Conservation (phyloP, 495 filamentous ascomycete species). For the Penicillium mononematosum region DNA sequence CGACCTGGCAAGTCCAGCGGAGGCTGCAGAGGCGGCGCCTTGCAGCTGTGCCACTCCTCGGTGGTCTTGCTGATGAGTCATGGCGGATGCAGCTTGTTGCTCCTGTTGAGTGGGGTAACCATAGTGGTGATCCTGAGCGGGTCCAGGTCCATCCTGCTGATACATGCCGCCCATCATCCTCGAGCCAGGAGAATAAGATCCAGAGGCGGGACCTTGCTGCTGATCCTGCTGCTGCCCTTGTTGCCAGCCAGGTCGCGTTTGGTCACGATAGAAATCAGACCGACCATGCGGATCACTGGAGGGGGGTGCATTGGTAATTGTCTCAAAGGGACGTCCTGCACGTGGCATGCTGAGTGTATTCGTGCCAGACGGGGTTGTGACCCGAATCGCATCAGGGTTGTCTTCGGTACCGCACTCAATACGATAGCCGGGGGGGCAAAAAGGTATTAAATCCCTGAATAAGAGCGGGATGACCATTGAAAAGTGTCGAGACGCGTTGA, state of each 20-base stretch:
- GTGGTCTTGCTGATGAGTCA: conserved; percentile 75
- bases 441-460: conserved; percentile 99
- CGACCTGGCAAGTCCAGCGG: conserved; percentile 44
- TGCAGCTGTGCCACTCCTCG: conserved; percentile 77
- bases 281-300: conserved; percentile 37
- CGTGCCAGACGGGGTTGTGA: conserved; percentile 92
- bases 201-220: conserved; percentile 44
- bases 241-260: conserved; percentile 48
- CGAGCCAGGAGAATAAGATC: conserved; percentile 47
- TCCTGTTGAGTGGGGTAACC: conserved; percentile 49
- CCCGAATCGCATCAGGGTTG: conserved; percentile 91
- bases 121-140: conserved; percentile 44
- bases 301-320: conserved; percentile 36
- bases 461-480: conserved; percentile 92
- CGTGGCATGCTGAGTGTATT: conserved; percentile 59
- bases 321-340: conserved; percentile 49
- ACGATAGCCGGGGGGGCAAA: conserved; percentile 87
- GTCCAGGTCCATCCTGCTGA: conserved; percentile 39
- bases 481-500: conserved; percentile 92
- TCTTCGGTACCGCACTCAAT: conserved; percentile 93
- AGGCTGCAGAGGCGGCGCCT: conserved; percentile 67
- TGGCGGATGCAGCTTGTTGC: conserved; percentile 49
- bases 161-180: conserved; percentile 45
- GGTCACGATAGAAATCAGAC: conserved; percentile 46
- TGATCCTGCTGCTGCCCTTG: conserved; percentile 50